Percentiles rank a stretch among this genome's conserved stretches.
Conservation (phyloP, 2,329 filamentous ascomycete genomes). For the Tolypocladium paradoxum region DNA sequence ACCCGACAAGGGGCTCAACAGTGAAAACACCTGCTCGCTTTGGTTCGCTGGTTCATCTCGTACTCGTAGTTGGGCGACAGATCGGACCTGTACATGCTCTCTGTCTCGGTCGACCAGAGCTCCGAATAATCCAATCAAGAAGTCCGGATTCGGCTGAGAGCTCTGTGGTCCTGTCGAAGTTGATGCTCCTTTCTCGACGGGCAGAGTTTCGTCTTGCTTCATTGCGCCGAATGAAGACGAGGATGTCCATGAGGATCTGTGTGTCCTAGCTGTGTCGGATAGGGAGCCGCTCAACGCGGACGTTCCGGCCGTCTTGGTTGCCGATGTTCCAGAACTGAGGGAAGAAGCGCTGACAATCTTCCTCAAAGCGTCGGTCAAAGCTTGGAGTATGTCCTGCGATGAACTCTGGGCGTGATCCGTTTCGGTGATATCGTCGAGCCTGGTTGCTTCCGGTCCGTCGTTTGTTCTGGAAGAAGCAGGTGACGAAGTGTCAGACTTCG, state of each 20-base stretch:
- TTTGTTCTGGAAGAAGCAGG: background rate
- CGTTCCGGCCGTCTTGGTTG: background rate
- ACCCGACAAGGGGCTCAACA: slow-evolving; percentile 8
- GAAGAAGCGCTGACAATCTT: background rate
- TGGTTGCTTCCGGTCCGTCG: background rate
- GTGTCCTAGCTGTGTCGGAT: background rate
- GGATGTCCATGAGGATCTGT: background rate
- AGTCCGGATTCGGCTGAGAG: background rate
- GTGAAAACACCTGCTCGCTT: slow-evolving; percentile 2
- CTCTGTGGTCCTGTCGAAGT: background rate
- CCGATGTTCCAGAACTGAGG: background rate
- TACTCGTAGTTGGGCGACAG: background rate
- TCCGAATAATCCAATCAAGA: background rate
- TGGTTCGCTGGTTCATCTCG: background rate
- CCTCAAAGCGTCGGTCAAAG: slow-evolving; percentile 8
- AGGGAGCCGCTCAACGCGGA: background rate
- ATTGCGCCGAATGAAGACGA: background rate
- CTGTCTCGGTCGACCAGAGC: background rate
- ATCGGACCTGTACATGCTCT: background rate
- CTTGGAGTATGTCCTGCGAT: slow-evolving; percentile 3
- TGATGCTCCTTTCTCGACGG: background rate
- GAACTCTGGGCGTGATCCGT: background rate
- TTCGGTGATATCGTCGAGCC: background rate
- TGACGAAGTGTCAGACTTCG: background rate
- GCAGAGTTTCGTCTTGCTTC: background rate